Conservation (phyloP, 2,329 filamentous ascomycete species). For the Coniochaeta hoffmannii region DNA sequence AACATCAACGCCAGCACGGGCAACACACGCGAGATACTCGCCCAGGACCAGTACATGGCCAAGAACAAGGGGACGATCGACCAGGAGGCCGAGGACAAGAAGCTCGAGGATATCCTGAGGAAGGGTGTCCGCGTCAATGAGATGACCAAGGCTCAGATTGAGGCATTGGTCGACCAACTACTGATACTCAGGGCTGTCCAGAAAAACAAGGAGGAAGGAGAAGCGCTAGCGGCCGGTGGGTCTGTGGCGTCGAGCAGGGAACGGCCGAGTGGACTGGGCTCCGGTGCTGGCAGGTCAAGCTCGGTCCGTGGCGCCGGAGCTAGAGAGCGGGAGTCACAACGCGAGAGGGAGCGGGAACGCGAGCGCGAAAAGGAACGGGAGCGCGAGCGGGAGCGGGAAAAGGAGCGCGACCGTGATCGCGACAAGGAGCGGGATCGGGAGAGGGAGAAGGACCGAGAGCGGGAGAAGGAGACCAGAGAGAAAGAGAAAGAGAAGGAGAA, state of each 20-base stretch:
- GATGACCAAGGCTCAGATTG: slow-evolving; percentile 24
- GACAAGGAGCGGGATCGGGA: slow-evolving; percentile 5
- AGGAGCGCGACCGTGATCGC: slow-evolving; percentile 4
- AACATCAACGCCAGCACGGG: slow-evolving; percentile 32
- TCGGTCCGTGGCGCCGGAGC: slow-evolving; percentile 13
- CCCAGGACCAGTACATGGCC: slow-evolving; percentile 30
- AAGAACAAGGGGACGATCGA: slow-evolving; percentile 27
- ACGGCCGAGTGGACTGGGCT: slow-evolving; percentile 11
- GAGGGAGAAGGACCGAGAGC: slow-evolving; percentile 17
- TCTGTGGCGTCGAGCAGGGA: slow-evolving; percentile 14
- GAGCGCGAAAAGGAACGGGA: slow-evolving; percentile 5
- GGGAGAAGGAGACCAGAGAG: slow-evolving; percentile 11
- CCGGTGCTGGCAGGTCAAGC: slow-evolving; percentile 10
- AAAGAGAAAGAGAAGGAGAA: slow-evolving; percentile 7
- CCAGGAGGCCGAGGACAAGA: slow-evolving; percentile 16
- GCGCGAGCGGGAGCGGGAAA: slow-evolving; percentile 4
- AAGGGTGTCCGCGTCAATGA: slow-evolving; percentile 22
- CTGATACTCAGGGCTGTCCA: slow-evolving; percentile 31
- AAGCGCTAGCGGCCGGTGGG: slow-evolving; percentile 13
- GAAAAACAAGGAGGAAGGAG: slow-evolving; percentile 30
- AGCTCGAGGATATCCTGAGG: slow-evolving; percentile 19
- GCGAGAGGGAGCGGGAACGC: slow-evolving; percentile 9
- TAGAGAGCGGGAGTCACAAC: slow-evolving; percentile 25
- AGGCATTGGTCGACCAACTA: slow-evolving; percentile 27
- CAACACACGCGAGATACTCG: slow-evolving; percentile 27